A percentile compares a stretch with the other conserved stretches of the same genome.
These are phyloP conservation scores for Stagonosporopsis rhizophila DNA, from an alignment of 2,329 filamentous ascomycete genomes.

Conservation along the genomic window DNA sequence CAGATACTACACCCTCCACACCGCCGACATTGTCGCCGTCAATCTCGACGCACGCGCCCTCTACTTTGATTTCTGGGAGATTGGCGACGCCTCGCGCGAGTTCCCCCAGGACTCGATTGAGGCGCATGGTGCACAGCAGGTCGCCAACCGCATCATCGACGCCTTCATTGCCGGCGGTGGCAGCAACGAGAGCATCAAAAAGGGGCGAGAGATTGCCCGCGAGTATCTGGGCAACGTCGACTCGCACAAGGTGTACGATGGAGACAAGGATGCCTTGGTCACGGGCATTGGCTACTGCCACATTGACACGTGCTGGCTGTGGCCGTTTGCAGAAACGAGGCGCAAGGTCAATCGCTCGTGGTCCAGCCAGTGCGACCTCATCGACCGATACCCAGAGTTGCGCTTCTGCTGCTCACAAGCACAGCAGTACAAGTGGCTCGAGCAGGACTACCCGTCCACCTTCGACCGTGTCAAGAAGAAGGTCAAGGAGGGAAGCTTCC, in stretches of 20 bases:
- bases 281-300: conserved; percentile 95
- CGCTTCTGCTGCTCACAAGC: conserved; percentile 92
- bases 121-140: conserved; percentile 81
- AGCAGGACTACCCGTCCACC: conserved; percentile 84
- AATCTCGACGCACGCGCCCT: conserved; percentile 85
- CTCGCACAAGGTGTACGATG: conserved; percentile 82
- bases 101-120: conserved; percentile 90
- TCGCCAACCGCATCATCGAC: conserved; percentile 89
- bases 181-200: conserved; percentile 74
- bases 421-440: conserved; percentile 98
- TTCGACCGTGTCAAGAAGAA: conserved; percentile 91
- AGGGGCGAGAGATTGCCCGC: conserved; percentile 81
- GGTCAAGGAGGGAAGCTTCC: conserved; percentile 88
- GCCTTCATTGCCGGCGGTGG: conserved; percentile 81
- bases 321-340: conserved; percentile 98
- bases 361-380: conserved; percentile 94
- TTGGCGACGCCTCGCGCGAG: conserved; percentile 88
- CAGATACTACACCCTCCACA: conserved; percentile 76
- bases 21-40: conserved; percentile 86
- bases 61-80: conserved; percentile 94
- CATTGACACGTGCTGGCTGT: conserved; percentile 98
- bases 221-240: conserved; percentile 85
- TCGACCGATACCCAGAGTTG: conserved; percentile 94
- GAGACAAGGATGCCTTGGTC: conserved; percentile 75
- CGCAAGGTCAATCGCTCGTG: conserved; percentile 95